Evolutionary conservation across 805 yeast species (phyloP).

Genomic region (Yarrowia porcina): DNA sequence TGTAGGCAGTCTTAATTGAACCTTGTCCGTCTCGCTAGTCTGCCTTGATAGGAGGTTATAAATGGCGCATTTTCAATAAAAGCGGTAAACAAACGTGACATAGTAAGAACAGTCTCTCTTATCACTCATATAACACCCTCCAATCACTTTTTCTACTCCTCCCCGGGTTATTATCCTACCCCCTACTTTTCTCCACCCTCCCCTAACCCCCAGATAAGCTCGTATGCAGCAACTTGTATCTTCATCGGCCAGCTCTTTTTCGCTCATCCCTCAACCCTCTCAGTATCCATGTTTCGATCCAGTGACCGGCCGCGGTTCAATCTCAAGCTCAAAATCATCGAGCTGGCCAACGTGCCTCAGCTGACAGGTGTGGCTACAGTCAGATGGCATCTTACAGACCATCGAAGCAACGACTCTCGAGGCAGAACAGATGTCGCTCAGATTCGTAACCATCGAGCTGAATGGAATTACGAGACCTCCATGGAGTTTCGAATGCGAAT

Average conservation of each 20-base stretch:
- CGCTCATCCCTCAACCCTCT: not conserved
- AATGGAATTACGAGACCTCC: constrained; percentile 46
- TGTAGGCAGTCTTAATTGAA: too few species aligned
- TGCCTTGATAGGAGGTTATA: too few species aligned
- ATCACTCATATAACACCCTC: too few species aligned
- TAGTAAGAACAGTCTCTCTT: too few species aligned
- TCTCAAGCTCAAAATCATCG: constrained; percentile 56
- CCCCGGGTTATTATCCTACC: too few species aligned
- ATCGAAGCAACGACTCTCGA: constrained; percentile 42
- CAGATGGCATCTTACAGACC: constrained; percentile 59
- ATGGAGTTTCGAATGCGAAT: constrained; percentile 45
- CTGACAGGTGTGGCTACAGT: constrained; percentile 64
- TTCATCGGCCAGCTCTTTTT: not conserved
- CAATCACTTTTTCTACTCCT: too few species aligned
- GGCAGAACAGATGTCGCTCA: constrained; percentile 46
- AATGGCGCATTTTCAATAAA: too few species aligned
- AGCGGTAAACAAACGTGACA: too few species aligned
- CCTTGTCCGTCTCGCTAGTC: too few species aligned
- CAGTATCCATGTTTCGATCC: not conserved
- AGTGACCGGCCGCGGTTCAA: constrained; percentile 43
- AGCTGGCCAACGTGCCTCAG: constrained; percentile 82
- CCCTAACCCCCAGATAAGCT: not conserved
- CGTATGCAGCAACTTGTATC: constrained; percentile 10
- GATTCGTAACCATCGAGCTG: constrained; percentile 52
- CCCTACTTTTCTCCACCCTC: too few species aligned